Evolutionary conservation across 257 asterid genomes (phyloP).

Genomic region (Fraxinus quadrangulata): DNA sequence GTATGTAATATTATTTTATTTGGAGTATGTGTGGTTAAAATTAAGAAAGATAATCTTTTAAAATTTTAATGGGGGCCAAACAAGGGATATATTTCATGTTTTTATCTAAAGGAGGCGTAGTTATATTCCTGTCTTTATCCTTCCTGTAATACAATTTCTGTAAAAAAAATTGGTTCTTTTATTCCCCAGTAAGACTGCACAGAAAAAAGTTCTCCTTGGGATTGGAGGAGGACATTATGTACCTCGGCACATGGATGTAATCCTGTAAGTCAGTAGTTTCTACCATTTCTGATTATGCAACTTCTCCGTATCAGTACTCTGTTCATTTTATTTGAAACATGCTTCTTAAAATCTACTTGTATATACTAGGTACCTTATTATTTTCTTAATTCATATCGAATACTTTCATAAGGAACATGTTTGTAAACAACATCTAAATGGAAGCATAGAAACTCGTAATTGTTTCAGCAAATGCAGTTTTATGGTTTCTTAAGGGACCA

Average conservation of each 20-base stretch:
- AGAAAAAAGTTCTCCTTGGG: conserved; percentile 81
- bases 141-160: background rate
- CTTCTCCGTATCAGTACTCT: background rate
- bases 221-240: conserved; percentile 99
- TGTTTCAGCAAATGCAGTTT: background rate
- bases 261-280: conserved; percentile 56
- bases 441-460: background rate
- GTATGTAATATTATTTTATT: too few relatives aligned
- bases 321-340: background rate
- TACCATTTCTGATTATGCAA: background rate
- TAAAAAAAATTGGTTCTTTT: background rate
- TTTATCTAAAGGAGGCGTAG: background rate
- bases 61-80: too few relatives aligned
- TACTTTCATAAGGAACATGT: background rate
- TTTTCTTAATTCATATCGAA: background rate
- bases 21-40: too few relatives aligned
- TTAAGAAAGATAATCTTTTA: too few relatives aligned
- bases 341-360: background rate
- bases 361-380: background rate
- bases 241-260: conserved; percentile 88
- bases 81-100: background rate
- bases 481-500: background rate
- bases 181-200: conserved; percentile 44
- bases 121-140: background rate
- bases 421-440: background rate